These are phyloP conservation scores for Cryptococcus amylolentus DNA, from an alignment of 1,284 basidiomycete species.

Conservation along the genomic window DNA sequence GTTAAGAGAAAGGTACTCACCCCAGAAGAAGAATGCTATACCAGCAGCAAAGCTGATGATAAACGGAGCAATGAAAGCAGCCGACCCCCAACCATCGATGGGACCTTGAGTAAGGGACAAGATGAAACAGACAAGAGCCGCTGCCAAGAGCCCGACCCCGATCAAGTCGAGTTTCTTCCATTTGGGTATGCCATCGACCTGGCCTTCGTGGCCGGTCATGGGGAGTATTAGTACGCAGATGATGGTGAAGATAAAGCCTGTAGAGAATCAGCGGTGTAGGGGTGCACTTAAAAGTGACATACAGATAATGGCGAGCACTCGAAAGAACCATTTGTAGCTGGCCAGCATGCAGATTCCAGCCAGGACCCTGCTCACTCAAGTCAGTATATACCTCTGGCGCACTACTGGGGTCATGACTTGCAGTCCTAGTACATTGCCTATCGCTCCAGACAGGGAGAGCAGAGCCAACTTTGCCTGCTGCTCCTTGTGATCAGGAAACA, in stretches of 20 bases:
- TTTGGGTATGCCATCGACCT: conserved; percentile 17
- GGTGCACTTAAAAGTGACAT: not conserved
- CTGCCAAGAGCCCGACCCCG: conserved; percentile 40
- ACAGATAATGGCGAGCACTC: conserved; percentile 39
- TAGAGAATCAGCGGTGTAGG: not conserved
- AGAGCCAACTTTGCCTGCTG: conserved; percentile 36
- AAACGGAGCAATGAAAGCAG: conserved; percentile 46
- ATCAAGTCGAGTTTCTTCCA: conserved; percentile 45
- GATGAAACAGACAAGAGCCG: conserved; percentile 42
- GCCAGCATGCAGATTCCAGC: conserved; percentile 36
- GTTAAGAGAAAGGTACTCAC: conserved; percentile 4
- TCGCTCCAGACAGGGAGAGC: conserved; percentile 28
- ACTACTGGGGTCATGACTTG: conserved; percentile 5
- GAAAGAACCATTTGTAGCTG: conserved; percentile 42
- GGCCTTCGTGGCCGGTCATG: conserved; percentile 18
- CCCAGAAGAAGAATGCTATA: conserved; percentile 43
- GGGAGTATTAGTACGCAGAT: conserved; percentile 32
- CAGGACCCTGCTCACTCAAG: conserved; percentile 13
- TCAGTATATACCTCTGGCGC: not conserved
- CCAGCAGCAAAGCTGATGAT: conserved; percentile 31
- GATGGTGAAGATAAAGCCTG: conserved; percentile 23
- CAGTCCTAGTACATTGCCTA: conserved; percentile 38
- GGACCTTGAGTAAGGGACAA: conserved; percentile 44
- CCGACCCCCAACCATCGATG: conserved; percentile 39
- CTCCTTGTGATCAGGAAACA: conserved; percentile 37